Conservation (phyloP, 1,284 basidiomycete genomes). For the Ustilago hordei region DNA sequence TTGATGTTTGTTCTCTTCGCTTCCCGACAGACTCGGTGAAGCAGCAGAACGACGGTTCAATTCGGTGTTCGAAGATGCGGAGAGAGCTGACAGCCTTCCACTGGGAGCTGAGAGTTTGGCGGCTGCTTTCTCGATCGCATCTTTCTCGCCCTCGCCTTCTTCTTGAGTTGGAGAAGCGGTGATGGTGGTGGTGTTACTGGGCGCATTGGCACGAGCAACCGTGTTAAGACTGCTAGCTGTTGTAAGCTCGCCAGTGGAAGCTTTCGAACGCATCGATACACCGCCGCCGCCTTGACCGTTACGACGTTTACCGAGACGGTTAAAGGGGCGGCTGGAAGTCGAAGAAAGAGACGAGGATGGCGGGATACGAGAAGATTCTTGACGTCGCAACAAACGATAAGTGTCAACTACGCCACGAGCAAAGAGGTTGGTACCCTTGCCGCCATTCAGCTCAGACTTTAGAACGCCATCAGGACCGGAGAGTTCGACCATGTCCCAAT, state of each 20-base stretch:
- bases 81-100: constrained; percentile 22
- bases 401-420: constrained; percentile 68
- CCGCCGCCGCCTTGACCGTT: constrained; percentile 32
- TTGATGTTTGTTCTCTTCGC: constrained; percentile 51
- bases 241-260: constrained; percentile 33
- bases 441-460: constrained; percentile 66
- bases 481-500: constrained; percentile 67
- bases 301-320: constrained; percentile 52
- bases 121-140: constrained; percentile 22
- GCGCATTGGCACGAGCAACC: constrained; percentile 10
- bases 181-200: not conserved
- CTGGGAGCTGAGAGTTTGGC: constrained; percentile 18
- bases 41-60: constrained; percentile 33
- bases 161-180: not conserved
- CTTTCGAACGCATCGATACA: constrained; percentile 32
- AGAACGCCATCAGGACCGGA: constrained; percentile 50
- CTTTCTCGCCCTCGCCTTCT: constrained; percentile 18
- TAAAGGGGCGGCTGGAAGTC: constrained; percentile 47
- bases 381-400: constrained; percentile 72
- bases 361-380: constrained; percentile 52
- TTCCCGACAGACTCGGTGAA: constrained; percentile 46
- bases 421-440: constrained; percentile 67
- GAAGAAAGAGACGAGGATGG: constrained; percentile 44
- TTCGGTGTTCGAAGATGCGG: constrained; percentile 28
- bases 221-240: constrained; percentile 39